Conservation (phyloP, 257 asterid species). For the Ophiorrhiza pumila region DNA sequence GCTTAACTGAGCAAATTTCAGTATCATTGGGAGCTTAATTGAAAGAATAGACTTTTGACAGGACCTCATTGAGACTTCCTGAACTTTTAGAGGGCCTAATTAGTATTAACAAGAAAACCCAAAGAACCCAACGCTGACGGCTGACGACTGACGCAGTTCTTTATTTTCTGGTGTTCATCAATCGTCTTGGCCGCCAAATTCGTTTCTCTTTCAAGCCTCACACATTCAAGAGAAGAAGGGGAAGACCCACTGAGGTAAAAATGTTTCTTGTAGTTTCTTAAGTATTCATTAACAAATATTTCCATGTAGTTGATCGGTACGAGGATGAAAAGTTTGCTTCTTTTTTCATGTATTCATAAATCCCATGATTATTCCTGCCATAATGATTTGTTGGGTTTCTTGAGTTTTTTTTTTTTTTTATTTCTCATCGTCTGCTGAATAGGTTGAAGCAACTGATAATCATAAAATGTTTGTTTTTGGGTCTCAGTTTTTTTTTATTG, state of each 20-base stretch:
- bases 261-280: not conserved
- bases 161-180: too few relatives aligned
- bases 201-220: too few relatives aligned
- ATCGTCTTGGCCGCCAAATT: too few relatives aligned
- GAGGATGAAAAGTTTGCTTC: not conserved
- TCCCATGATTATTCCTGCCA: not conserved
- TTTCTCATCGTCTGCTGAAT: not conserved
- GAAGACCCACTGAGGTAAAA: too few relatives aligned
- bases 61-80: not conserved
- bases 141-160: not conserved
- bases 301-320: not conserved
- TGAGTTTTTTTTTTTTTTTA: not conserved
- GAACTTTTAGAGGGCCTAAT: not conserved
- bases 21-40: not conserved
- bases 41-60: not conserved
- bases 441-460: not conserved
- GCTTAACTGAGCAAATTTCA: not conserved
- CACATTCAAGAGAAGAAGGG: too few relatives aligned
- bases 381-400: not conserved
- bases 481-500: not conserved
- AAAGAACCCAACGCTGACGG: not conserved
- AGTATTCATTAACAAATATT: not conserved
- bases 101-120: not conserved
- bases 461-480: not conserved
- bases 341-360: not conserved